Evolutionary conservation across 768 basidiomycete genomes (phyloP), one percentile per base, ranked within the genome.

Genomic region (Chlorophyllum brunneum): DNA sequence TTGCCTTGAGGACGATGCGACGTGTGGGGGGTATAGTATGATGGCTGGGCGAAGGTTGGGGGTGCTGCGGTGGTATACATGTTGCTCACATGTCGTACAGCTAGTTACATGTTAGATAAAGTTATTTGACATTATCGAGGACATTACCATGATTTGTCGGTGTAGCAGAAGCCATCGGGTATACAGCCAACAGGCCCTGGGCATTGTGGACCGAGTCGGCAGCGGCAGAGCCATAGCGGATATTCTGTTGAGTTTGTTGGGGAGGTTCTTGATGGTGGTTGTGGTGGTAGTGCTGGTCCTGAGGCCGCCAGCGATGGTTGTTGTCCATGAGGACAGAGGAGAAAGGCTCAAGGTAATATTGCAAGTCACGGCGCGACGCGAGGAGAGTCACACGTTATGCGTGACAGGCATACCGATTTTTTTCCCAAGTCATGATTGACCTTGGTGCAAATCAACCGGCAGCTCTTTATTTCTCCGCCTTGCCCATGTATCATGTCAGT

Each of bases 161-260:
- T 3, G 83, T 86, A 23, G 85, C 83, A 54, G 88, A 89, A 33
- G 85, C 85, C 60, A 85, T 76, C 33, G 89, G 86, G 64, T 88
- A 91, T 29, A 78, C 72, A 3, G 81, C 78, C 40, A 88, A 73
- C 22, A 91, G 67, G 47, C 77, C 68, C 56, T 88, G 87, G 2
- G 86, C 82, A 64, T 83, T 81, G 44, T 86, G 82, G 3, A 83
- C 82, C 4, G 82, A 71, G 63, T 82, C 77, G 30, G 73, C 59
- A 8, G 66, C 64, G 34, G 62, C 60, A 42, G 48, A 56, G 56
- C 43, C 54, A 49, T 48, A 54, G 48, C 44, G 48, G 56, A 51
- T 58, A 39, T 45, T 56, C 55, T 26, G 60, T 53, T 39, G 59
- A 51, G 48, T 45, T 45, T 53, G 61, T 51, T 61, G 60, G 7